These are phyloP conservation scores for Neurospora sp. DNA, from an alignment of 495 filamentous ascomycete species.

Conservation along the genomic window DNA sequence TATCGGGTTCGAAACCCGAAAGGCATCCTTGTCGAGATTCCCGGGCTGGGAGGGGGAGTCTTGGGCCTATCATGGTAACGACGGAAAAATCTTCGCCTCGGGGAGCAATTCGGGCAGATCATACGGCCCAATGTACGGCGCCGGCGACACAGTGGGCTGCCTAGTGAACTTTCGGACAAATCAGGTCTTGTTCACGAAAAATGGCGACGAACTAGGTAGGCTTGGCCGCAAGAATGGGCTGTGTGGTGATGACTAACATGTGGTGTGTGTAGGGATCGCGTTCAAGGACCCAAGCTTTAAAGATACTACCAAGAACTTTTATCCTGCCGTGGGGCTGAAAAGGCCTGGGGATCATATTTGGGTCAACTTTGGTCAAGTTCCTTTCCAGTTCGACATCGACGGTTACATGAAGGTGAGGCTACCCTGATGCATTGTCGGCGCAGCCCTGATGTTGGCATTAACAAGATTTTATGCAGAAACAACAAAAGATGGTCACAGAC, in stretches of 20 bases:
- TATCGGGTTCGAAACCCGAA: slow-evolving; percentile 73
- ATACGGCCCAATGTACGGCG: slow-evolving; percentile 62
- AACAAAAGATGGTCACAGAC: slow-evolving; percentile 40
- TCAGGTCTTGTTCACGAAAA: slow-evolving; percentile 92
- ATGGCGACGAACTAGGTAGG: slow-evolving; percentile 69
- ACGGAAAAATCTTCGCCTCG: slow-evolving; percentile 76
- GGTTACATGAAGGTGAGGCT: slow-evolving; percentile 61
- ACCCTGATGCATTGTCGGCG: not conserved
- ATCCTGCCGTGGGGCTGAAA: slow-evolving; percentile 91
- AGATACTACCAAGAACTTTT: slow-evolving; percentile 48
- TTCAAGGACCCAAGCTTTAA: slow-evolving; percentile 75
- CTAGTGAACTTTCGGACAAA: slow-evolving; percentile 85
- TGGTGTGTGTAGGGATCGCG: slow-evolving; percentile 51
- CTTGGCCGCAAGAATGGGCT: not conserved
- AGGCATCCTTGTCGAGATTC: slow-evolving; percentile 66
- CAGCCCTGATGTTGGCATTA: not conserved
- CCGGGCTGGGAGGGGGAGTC: slow-evolving; percentile 95
- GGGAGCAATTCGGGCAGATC: slow-evolving; percentile 56
- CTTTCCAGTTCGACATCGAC: slow-evolving; percentile 92
- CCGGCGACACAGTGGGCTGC: slow-evolving; percentile 80
- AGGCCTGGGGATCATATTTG: slow-evolving; percentile 71
- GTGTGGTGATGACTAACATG: slow-evolving; percentile 10
- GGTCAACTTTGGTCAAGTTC: slow-evolving; percentile 85
- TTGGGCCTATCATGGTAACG: slow-evolving; percentile 96
- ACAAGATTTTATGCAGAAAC: slow-evolving; percentile 42